Conservation (phyloP, 192 early-diverging fungal genomes). For the Linnemannia elongata region DNA sequence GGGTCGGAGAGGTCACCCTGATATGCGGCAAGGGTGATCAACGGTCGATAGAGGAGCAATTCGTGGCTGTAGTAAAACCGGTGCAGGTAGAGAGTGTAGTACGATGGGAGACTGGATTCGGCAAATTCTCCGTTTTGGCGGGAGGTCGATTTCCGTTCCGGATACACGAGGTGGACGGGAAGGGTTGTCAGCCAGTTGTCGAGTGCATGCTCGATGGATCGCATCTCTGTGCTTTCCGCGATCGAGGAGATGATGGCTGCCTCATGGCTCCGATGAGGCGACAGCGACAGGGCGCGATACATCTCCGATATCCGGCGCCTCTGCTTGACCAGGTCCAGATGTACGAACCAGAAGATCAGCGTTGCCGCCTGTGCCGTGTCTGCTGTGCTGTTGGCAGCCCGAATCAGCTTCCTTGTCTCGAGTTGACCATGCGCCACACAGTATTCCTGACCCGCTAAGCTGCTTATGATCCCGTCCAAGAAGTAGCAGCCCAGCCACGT, state of each 20-base stretch:
- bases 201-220: constrained; percentile 26
- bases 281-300: constrained; percentile 8
- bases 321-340: constrained; percentile 34
- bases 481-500: constrained; percentile 44
- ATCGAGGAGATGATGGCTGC: neutral
- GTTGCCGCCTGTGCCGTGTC: constrained; percentile 31
- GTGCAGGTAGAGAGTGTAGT: constrained; percentile 48
- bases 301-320: constrained; percentile 40
- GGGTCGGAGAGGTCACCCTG: constrained; percentile 15
- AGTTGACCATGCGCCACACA: constrained; percentile 10
- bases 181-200: constrained; percentile 23
- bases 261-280: neutral
- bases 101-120: constrained; percentile 10
- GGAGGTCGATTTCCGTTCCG: neutral
- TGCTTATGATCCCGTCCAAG: constrained; percentile 35
- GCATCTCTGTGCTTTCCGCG: constrained; percentile 20
- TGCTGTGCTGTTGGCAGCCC: constrained; percentile 16
- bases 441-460: constrained; percentile 18
- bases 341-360: constrained; percentile 45
- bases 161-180: constrained; percentile 27
- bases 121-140: neutral
- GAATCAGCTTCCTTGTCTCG: constrained; percentile 33
- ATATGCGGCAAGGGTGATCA: constrained; percentile 8
- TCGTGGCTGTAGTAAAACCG: constrained; percentile 40
- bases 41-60: constrained; percentile 39